Base-by-base conservation (phyloP, 192 early-diverging fungal species). In the Entophlyctis luteolus region DNA sequence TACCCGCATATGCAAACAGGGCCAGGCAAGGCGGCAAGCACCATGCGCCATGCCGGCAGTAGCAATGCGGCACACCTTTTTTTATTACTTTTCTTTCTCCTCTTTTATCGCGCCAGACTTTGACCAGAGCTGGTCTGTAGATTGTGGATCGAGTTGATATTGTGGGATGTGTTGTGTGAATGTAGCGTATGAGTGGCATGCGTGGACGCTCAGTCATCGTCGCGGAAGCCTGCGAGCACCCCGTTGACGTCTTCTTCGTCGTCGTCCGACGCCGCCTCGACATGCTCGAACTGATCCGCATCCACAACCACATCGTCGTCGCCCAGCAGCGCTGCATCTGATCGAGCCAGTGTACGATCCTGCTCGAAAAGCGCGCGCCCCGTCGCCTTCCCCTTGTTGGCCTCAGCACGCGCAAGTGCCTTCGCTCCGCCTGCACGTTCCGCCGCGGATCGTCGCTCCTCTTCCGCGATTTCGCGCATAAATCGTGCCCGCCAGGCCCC, bases 331-430 rank as follows among this genome's bases (percentile, higher is more conserved):
- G 76, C 84, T 31, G 87, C 79, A 77, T 98, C 95, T 12, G 89
- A 91, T 69, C 81, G 79, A 38, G 89, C 92, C 57, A 98, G 82
- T 33, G 87, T 77, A 77, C 84, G 83, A 74, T 98, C 90, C 62
- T 91, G 88, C 74, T 94, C 93, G 71, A 98, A 98, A 80, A 94
- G 73, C 81, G 94, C 87, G 36, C 92, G 82, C 22, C 93, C 94
- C 75, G 79, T 62, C 35, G 75, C 47, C 78, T 31, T 77, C 18
- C 73, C 73, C 56, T 73, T 81, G 48, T 63, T 70, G 14, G 48
- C 52, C 34, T 48, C 59, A 5, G 38, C 59, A 6, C 36, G 25
- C 53, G 16, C 12, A 18, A 55, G 23, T 22, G 33, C 58, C 54
- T 75, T 74, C 23, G 48, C 57, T 4, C 74, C 76, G 0, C 62